phyloP scores from a whole-genome alignment of 1,284 basidiomycete species.

The Stereum hirsutum region DNA sequence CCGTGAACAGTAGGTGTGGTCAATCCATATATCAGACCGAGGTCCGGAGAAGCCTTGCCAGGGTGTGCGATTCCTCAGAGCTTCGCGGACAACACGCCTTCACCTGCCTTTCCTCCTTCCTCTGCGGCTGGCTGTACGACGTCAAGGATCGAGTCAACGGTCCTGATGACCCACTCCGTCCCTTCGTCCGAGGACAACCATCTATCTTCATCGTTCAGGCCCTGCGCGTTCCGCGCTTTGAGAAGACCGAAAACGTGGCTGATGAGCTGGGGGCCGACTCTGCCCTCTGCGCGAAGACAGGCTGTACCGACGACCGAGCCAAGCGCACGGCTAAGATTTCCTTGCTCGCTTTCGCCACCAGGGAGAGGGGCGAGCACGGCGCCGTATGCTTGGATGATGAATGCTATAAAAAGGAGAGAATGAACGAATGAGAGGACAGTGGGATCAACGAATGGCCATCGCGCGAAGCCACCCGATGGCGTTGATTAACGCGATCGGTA shows the following conservation, averaged over 20 bases:
- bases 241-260: slow-evolving; percentile 93
- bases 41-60: no score
- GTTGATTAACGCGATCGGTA: no score
- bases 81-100: no score
- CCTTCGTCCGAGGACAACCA: slow-evolving; percentile 91
- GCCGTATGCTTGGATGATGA: slow-evolving; percentile 93
- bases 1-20: no score
- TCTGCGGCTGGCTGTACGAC: slow-evolving; percentile 46
- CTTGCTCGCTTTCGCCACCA: slow-evolving; percentile 50
- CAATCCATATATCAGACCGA: no score
- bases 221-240: slow-evolving; percentile 61
- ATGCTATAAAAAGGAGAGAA: slow-evolving; percentile 59
- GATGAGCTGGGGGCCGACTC: slow-evolving; percentile 86
- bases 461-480: no score
- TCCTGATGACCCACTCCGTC: slow-evolving; percentile 84
- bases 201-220: slow-evolving; percentile 64
- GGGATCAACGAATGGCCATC: no score
- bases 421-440: no score
- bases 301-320: slow-evolving; percentile 87
- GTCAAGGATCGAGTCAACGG: slow-evolving; percentile 76
- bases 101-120: slow-evolving; percentile 26
- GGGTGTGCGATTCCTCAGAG: no score
- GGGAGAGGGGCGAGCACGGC: slow-evolving; percentile 75
- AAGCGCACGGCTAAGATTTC: slow-evolving; percentile 80
- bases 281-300: slow-evolving; percentile 82